Conservation (phyloP, 1,284 basidiomycete species). For the Ustilago bromivora region DNA sequence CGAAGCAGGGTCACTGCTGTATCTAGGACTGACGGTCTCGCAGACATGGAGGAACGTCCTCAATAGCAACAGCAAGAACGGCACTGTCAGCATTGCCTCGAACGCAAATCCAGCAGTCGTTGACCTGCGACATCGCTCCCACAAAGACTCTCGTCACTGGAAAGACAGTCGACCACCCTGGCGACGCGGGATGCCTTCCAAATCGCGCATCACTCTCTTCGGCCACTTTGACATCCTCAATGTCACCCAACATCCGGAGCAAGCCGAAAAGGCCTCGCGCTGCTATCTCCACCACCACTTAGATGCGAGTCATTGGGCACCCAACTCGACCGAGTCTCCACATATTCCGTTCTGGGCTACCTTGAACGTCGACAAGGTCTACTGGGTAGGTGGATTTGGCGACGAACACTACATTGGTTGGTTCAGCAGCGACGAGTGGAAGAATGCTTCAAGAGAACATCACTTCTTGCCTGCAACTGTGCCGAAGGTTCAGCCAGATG, state of each 20-base stretch:
- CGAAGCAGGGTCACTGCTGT: conserved; percentile 57
- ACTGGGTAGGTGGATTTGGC: conserved; percentile 67
- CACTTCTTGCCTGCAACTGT: neutral
- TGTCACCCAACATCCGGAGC: conserved; percentile 20
- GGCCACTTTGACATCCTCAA: conserved; percentile 56
- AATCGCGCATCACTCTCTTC: conserved; percentile 61
- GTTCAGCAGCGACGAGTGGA: conserved; percentile 53
- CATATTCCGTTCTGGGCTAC: conserved; percentile 63
- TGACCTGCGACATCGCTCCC: conserved; percentile 54
- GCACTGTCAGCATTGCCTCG: conserved; percentile 55
- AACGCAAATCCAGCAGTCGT: conserved; percentile 51
- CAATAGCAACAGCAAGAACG: conserved; percentile 40
- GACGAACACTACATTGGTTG: conserved; percentile 68
- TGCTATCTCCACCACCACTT: conserved; percentile 60
- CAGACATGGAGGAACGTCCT: conserved; percentile 65
- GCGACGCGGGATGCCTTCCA: conserved; percentile 67
- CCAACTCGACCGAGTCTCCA: conserved; percentile 55
- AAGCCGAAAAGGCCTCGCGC: conserved; percentile 15
- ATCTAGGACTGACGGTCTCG: conserved; percentile 66
- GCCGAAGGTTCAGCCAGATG: neutral
- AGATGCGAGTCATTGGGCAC: conserved; percentile 63
- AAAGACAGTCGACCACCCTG: conserved; percentile 55
- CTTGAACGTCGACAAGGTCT: conserved; percentile 56
- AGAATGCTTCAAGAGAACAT: conserved; percentile 23
- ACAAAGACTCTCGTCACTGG: conserved; percentile 40